Conservation (phyloP, 164 flowering plant genomes). For the Cinnamomum chago region DNA sequence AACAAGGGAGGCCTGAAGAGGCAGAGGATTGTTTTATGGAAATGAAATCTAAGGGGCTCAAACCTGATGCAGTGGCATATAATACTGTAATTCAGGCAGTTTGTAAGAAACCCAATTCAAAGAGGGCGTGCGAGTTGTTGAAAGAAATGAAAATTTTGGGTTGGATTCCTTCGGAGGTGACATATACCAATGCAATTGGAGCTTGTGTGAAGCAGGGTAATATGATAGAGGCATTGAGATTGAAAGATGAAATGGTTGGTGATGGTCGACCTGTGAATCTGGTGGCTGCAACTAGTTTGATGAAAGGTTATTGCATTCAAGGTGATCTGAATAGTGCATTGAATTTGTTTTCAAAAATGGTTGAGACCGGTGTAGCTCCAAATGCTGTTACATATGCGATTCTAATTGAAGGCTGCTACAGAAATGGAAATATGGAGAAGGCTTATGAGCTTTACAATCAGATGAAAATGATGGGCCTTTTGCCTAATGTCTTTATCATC, state of each 20-base stretch:
- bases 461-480: constrained; percentile 49
- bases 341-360: constrained; percentile 37
- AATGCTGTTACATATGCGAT: constrained; percentile 51
- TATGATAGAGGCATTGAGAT: constrained; percentile 47
- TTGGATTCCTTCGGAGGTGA: constrained; percentile 44
- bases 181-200: constrained; percentile 41
- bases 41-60: constrained; percentile 44
- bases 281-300: constrained; percentile 58
- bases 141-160: constrained; percentile 67
- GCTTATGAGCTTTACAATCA: constrained; percentile 45
- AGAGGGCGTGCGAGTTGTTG: constrained; percentile 43
- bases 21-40: constrained; percentile 42
- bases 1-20: constrained; percentile 44
- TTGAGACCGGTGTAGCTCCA: constrained; percentile 48
- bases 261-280: constrained; percentile 48
- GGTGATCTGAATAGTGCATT: constrained; percentile 52
- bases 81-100: constrained; percentile 40
- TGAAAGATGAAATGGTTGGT: constrained; percentile 65
- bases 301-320: constrained; percentile 55
- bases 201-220: constrained; percentile 63
- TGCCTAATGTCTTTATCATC: constrained; percentile 36
- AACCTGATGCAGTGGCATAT: constrained; percentile 37
- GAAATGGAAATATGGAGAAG: constrained; percentile 44
- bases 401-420: constrained; percentile 62
- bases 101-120: constrained; percentile 39